These are phyloP conservation scores for Exophiala viscosa DNA, from an alignment of 2,329 filamentous ascomycete genomes.

Conservation along the genomic window DNA sequence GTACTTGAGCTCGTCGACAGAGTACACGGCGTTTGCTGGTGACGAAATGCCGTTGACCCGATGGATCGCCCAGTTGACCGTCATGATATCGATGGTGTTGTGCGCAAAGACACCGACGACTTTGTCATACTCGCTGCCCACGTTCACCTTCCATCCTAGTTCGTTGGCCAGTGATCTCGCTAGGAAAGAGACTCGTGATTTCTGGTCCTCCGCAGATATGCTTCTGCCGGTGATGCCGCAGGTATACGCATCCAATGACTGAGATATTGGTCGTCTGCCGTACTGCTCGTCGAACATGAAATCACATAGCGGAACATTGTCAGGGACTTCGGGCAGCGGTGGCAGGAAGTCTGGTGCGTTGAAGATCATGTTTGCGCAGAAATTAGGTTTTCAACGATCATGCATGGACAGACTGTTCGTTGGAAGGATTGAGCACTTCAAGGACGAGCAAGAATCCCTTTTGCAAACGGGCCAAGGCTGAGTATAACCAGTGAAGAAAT, in stretches of 20 bases:
- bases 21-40: constrained; percentile 73
- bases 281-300: constrained; percentile 73
- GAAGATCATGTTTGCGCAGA: constrained; percentile 41
- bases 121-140: constrained; percentile 76
- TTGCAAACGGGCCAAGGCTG: too few relatives aligned
- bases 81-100: constrained; percentile 77
- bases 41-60: constrained; percentile 69
- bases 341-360: constrained; percentile 38
- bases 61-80: constrained; percentile 70
- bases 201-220: constrained; percentile 61
- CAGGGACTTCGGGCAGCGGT: constrained; percentile 57
- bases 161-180: constrained; percentile 66
- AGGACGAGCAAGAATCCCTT: too few relatives aligned
- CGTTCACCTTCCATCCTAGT: constrained; percentile 65
- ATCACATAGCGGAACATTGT: constrained; percentile 68
- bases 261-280: constrained; percentile 60
- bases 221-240: constrained; percentile 71
- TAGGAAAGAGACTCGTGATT: constrained; percentile 62
- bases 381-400: too few relatives aligned
- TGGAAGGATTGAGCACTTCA: too few relatives aligned
- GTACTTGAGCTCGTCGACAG: constrained; percentile 64
- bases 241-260: constrained; percentile 68
- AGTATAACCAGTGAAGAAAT: too few relatives aligned
- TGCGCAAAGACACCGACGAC: constrained; percentile 72
- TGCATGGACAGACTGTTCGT: too few relatives aligned